Percentiles rank a stretch among this genome's conserved stretches.
These are phyloP conservation scores for Kazachstania psychrophila DNA, from an alignment of 805 yeast genomes.

Conservation along the genomic window DNA sequence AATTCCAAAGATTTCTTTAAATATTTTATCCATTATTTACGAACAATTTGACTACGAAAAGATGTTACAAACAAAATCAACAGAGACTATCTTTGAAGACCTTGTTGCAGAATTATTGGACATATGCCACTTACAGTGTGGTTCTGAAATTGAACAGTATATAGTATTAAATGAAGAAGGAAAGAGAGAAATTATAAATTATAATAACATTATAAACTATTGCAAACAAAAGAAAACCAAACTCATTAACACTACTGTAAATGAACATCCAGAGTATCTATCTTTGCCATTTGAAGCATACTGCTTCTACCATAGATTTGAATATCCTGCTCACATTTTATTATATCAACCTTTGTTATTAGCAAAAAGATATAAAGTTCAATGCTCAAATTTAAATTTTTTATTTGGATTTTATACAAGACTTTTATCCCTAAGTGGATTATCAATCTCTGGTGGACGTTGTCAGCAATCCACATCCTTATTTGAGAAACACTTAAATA, in stretches of 20 bases:
- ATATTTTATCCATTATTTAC: slow-evolving; percentile 26
- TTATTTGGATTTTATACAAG: slow-evolving; percentile 26
- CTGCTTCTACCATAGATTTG: slow-evolving; percentile 28
- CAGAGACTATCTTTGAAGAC: slow-evolving; percentile 20
- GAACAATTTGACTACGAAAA: slow-evolving; percentile 25
- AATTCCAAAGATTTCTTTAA: slow-evolving; percentile 26
- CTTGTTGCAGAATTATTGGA: slow-evolving; percentile 22
- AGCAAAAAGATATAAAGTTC: slow-evolving; percentile 16
- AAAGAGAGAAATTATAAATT: slow-evolving; percentile 10
- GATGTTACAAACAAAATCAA: slow-evolving; percentile 18
- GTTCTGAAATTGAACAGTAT: slow-evolving; percentile 10
- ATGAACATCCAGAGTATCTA: slow-evolving; percentile 28
- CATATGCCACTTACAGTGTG: slow-evolving; percentile 22
- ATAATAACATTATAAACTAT: slow-evolving; percentile 12
- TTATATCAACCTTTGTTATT: slow-evolving; percentile 23
- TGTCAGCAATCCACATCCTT: slow-evolving; percentile 8
- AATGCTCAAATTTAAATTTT: slow-evolving; percentile 22
- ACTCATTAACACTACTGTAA: slow-evolving; percentile 18
- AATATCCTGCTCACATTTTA: slow-evolving; percentile 27
- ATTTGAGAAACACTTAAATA: slow-evolving; percentile 5
- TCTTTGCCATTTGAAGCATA: slow-evolving; percentile 30
- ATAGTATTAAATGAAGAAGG: neutral
- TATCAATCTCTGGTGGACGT: slow-evolving; percentile 22
- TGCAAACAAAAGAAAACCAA: slow-evolving; percentile 19
- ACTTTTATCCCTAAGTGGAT: slow-evolving; percentile 22